A percentile compares a stretch with the other conserved stretches of the same genome.
These are phyloP conservation scores for Zygoascus meyerae DNA, from an alignment of 1,139 yeast genomes.

Conservation along the genomic window DNA sequence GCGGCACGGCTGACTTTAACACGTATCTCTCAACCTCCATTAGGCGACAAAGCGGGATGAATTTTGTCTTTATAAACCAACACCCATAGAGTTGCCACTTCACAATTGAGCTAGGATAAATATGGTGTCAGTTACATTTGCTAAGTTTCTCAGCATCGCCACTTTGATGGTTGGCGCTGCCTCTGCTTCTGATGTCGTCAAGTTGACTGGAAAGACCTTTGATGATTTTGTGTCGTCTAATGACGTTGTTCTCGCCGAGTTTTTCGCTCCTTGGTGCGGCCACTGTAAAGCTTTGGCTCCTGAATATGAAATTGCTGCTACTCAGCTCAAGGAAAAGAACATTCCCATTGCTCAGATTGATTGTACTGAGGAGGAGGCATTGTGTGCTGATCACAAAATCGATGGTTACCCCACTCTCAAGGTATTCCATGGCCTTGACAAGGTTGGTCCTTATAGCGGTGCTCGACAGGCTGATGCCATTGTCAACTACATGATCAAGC, in stretches of 20 bases:
- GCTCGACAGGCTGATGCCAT: constrained; percentile 79
- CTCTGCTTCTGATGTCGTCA: constrained; percentile 82
- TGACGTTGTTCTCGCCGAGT: constrained; percentile 85
- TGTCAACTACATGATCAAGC: constrained; percentile 71
- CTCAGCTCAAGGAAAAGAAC: constrained; percentile 53
- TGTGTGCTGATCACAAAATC: constrained; percentile 70
- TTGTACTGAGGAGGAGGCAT: constrained; percentile 79
- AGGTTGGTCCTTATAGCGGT: constrained; percentile 58
- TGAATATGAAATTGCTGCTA: constrained; percentile 82
- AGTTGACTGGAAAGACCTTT: constrained; percentile 50
- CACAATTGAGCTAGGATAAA: not conserved
- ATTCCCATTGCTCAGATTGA: constrained; percentile 87
- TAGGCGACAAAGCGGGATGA: no score
- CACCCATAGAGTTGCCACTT: no score
- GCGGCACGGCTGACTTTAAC: no score
- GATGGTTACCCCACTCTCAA: constrained; percentile 92
- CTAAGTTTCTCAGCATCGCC: constrained; percentile 6
- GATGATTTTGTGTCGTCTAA: constrained; percentile 60
- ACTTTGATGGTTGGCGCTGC: constrained; percentile 53
- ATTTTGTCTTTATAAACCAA: not conserved
- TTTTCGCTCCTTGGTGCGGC: constrained; percentile 99
- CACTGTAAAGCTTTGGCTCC: constrained; percentile 96
- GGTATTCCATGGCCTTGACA: constrained; percentile 63
- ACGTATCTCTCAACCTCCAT: no score
- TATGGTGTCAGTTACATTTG: constrained; percentile 3